phyloP scores from a whole-genome alignment of 257 asterid species.

The Lavandula angustifolia region DNA sequence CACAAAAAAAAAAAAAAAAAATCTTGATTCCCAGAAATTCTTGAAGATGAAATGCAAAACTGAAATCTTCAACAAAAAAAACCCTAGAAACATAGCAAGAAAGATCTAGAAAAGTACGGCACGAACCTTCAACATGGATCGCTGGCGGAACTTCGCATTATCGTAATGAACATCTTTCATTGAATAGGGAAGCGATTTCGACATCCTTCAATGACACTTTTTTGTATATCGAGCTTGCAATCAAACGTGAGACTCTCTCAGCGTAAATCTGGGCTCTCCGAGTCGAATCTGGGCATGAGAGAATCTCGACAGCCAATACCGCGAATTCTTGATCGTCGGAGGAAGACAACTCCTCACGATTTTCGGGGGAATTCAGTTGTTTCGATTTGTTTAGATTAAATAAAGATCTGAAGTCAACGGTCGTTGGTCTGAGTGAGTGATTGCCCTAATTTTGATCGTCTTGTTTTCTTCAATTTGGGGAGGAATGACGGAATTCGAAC shows the following conservation, averaged over 20 bases:
- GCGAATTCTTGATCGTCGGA: constrained; percentile 32
- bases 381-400: background rate
- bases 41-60: background rate
- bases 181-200: constrained; percentile 81
- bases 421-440: constrained; percentile 5
- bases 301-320: constrained; percentile 29
- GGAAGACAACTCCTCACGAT: background rate
- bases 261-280: constrained; percentile 23
- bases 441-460: too few species aligned
- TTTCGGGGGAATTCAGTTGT: background rate
- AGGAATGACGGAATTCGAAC: too few species aligned
- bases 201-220: constrained; percentile 46
- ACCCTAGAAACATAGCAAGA: background rate
- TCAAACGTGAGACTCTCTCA: constrained; percentile 17
- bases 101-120: constrained; percentile 29
- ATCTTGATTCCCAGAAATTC: constrained; percentile 7
- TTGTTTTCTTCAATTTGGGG: too few species aligned
- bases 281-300: constrained; percentile 17
- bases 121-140: constrained; percentile 68
- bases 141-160: constrained; percentile 86
- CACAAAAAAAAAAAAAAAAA: constrained; percentile 5
- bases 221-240: background rate
- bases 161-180: constrained; percentile 81
- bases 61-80: background rate
- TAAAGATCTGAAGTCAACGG: constrained; percentile 14